Evolutionary conservation across 2,329 filamentous ascomycete genomes (phyloP), one percentile per base, ranked within the genome.

Genomic region (Sarocladium oryzae): DNA sequence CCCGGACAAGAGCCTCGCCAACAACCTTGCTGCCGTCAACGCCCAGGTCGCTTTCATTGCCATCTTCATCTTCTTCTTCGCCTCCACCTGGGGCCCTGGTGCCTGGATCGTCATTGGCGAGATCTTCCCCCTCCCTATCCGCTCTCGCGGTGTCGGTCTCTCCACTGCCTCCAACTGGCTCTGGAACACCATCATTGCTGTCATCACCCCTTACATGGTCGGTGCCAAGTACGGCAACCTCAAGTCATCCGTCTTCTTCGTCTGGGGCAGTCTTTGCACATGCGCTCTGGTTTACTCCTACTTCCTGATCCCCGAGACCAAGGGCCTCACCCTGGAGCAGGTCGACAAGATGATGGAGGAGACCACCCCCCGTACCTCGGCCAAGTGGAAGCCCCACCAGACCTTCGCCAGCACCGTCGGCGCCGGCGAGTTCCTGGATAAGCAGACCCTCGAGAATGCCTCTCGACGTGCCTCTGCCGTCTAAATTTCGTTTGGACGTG

Each of bases 1-100:
- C 45, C 61, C 70, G 1, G 57, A 57, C 26, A 60, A 58, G 18
- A 65, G 23, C 23, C 68, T 74, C 7, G 74, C 74, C 61, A 50
- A 78, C 70, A 81, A 84, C 66, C 69, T 76, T 54, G 57, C 72
- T 2, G 84, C 82, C 30, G 77, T 79, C 60, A 76, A 79, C 59
- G 81, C 86, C 48, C 84, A 91, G 77, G 89, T 95, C 57, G 82
- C 88, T 55, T 93, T 95, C 74, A 93, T 93, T 64, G 86, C 84
- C 73, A 84, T 95, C 74, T 93, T 90, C 78, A 91, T 95, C 76
- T 90, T 89, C 79, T 92, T 86, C 78, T 95, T 95, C 67, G 89
- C 89, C 54, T 84, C 80, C 53, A 95, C 89, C 56, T 95, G 89
- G 89, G 89, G 89, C 50, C 88, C 89, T 6, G 85, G 82, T 48